Conservation (phyloP, 1,284 basidiomycete species). For the Ustilago lituana region DNA sequence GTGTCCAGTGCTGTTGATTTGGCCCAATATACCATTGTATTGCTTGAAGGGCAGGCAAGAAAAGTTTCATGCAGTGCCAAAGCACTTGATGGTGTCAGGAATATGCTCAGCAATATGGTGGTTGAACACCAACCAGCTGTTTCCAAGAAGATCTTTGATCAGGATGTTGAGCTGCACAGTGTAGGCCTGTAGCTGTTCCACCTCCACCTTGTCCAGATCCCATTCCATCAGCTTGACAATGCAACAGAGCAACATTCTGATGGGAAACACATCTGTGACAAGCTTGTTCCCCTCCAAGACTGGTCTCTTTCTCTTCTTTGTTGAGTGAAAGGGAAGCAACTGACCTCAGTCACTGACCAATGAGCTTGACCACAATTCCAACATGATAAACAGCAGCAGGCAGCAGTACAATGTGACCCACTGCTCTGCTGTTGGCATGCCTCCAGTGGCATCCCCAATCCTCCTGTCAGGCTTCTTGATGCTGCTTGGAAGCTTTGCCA, state of each 20-base stretch:
- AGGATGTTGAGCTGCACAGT: constrained; percentile 1
- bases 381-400: neutral
- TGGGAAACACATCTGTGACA: constrained; percentile 2
- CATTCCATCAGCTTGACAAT: neutral
- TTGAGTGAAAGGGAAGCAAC: neutral
- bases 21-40: neutral
- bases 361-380: neutral
- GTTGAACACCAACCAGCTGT: constrained; percentile 1
- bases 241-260: constrained; percentile 6
- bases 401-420: neutral
- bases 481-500: too few relatives aligned
- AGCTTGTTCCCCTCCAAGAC: neutral
- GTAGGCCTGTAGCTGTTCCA: neutral
- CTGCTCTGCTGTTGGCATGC: too few relatives aligned
- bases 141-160: neutral
- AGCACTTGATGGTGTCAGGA: neutral
- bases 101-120: constrained; percentile 3
- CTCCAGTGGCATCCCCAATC: too few relatives aligned
- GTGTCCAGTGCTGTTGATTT: neutral
- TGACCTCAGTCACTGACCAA: neutral
- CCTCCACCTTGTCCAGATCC: neutral
- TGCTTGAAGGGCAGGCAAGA: neutral
- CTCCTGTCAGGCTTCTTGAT: too few relatives aligned
- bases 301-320: neutral
- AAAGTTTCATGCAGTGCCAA: neutral